Conservation (phyloP, 495 filamentous ascomycete genomes). For the Cercophora newfieldiana region DNA sequence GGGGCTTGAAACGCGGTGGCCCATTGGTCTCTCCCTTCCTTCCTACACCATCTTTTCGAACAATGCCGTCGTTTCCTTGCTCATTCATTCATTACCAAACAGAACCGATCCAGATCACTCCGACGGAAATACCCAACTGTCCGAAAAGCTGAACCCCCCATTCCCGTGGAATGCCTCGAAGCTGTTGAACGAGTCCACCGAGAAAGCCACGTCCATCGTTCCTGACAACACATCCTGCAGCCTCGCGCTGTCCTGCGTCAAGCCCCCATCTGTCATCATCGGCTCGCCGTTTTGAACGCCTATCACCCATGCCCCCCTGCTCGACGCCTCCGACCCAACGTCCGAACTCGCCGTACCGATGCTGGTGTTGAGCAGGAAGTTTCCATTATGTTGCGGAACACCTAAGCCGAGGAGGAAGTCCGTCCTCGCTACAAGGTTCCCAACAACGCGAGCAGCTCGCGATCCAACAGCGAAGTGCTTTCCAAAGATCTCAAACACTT, state of each 20-base stretch:
- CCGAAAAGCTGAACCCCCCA: background rate
- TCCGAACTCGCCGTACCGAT: background rate
- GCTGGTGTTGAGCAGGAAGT: background rate
- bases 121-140: constrained; percentile 10
- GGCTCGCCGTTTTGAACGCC: background rate
- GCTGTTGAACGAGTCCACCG: constrained; percentile 10
- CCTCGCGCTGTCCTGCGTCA: background rate
- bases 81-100: background rate
- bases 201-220: constrained; percentile 11
- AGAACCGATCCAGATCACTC: background rate
- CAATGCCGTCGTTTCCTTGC: background rate
- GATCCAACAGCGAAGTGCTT: constrained; percentile 45
- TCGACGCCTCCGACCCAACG: background rate
- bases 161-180: constrained; percentile 1
- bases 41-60: background rate
- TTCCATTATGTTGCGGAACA: background rate
- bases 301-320: background rate
- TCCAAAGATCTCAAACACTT: constrained; percentile 49
- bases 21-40: too few species aligned
- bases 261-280: background rate
- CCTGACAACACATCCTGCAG: constrained; percentile 10
- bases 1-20: too few species aligned
- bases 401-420: constrained; percentile 4
- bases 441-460: constrained; percentile 44
- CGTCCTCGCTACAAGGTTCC: constrained; percentile 23